Evolutionary conservation across 768 basidiomycete species (phyloP).

Genomic region (Obba rivulosa): DNA sequence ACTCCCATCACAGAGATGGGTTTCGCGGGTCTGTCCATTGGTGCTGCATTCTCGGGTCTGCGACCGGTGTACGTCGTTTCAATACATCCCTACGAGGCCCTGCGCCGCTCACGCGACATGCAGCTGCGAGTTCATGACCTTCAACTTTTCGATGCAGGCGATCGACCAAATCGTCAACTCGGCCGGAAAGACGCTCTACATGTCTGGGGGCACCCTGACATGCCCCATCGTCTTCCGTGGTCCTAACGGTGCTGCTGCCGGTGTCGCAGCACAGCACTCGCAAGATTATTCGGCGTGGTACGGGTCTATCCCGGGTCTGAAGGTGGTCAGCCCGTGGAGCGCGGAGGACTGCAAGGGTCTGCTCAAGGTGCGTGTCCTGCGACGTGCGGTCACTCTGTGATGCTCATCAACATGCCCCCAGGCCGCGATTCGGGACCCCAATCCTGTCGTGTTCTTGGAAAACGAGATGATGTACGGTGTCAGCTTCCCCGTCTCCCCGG

Average conservation of each 20-base stretch:
- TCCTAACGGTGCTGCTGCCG: slow-evolving; percentile 96
- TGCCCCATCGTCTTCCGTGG: slow-evolving; percentile 99
- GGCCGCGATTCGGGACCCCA: slow-evolving; percentile 97
- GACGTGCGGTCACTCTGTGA: not conserved
- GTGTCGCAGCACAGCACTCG: slow-evolving; percentile 96
- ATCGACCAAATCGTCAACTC: slow-evolving; percentile 99
- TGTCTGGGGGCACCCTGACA: slow-evolving; percentile 98
- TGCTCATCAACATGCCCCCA: slow-evolving; percentile 23
- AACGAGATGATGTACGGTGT: slow-evolving; percentile 99
- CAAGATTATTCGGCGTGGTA: slow-evolving; percentile 98
- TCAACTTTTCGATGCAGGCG: slow-evolving; percentile 99
- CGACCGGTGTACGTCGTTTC: slow-evolving; percentile 69
- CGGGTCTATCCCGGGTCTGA: slow-evolving; percentile 88
- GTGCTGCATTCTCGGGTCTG: slow-evolving; percentile 90
- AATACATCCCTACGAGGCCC: not conserved
- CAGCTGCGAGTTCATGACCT: slow-evolving; percentile 99
- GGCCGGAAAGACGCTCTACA: slow-evolving; percentile 99
- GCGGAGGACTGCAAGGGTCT: slow-evolving; percentile 99
- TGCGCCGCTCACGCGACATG: not conserved
- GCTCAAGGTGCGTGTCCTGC: slow-evolving; percentile 64
- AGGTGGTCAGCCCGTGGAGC: slow-evolving; percentile 96
- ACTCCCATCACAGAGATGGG: slow-evolving; percentile 98
- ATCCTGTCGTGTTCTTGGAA: slow-evolving; percentile 97
- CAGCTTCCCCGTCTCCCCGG: slow-evolving; percentile 91
- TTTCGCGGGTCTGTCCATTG: slow-evolving; percentile 94